These are phyloP conservation scores for Cladosporium sp. DNA, from an alignment of 2,329 filamentous ascomycete species.

Conservation along the genomic window DNA sequence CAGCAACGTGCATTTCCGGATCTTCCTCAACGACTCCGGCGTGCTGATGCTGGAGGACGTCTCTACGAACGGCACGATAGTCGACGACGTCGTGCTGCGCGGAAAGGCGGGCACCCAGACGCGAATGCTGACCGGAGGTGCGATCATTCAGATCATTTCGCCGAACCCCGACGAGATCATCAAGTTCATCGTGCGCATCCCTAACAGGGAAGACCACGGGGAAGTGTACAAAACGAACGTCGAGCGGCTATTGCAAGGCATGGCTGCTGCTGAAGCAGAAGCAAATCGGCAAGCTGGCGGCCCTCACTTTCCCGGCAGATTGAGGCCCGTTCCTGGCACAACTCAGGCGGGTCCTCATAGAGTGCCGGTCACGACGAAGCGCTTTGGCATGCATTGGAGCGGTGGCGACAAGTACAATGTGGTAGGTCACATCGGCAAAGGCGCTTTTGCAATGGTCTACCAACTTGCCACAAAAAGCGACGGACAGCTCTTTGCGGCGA, in stretches of 20 bases:
- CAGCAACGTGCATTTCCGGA: constrained; percentile 94
- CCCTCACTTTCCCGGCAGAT: neutral
- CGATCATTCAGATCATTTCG: constrained; percentile 63
- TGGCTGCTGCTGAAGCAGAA: constrained; percentile 4
- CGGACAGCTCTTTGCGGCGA: constrained; percentile 79
- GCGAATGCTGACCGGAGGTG: constrained; percentile 65
- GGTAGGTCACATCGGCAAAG: constrained; percentile 75
- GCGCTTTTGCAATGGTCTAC: constrained; percentile 91
- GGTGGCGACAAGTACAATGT: constrained; percentile 82
- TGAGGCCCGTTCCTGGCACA: constrained; percentile 4
- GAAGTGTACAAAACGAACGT: constrained; percentile 34
- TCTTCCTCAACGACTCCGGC: constrained; percentile 80
- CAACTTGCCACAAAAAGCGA: constrained; percentile 80
- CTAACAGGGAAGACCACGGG: constrained; percentile 61
- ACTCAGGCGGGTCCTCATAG: neutral
- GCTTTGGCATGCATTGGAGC: constrained; percentile 67
- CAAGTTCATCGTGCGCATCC: constrained; percentile 79
- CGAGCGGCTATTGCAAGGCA: neutral
- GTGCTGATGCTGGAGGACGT: constrained; percentile 87
- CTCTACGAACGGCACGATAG: constrained; percentile 92
- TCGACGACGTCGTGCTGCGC: constrained; percentile 65
- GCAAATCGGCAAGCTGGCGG: constrained; percentile 3
- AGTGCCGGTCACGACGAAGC: constrained; percentile 21
- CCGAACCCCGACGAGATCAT: constrained; percentile 55
- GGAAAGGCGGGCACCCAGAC: constrained; percentile 43